Conservation (phyloP, 2,329 filamentous ascomycete species). For the Karstenula rhodostoma region DNA sequence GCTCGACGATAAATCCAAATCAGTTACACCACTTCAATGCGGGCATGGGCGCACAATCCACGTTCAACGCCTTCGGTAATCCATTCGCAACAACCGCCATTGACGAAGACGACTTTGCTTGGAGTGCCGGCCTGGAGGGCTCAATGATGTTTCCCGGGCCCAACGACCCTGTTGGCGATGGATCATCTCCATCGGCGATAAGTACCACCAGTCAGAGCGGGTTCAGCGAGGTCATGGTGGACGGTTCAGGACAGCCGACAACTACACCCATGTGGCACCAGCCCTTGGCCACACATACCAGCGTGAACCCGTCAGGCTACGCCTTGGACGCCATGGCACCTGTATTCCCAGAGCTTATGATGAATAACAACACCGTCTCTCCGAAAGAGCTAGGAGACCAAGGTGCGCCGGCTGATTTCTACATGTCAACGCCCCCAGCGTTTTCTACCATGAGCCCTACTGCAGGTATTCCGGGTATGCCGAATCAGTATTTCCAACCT, state of each 20-base stretch:
- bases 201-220: constrained; percentile 93
- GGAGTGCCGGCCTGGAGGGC: constrained; percentile 83
- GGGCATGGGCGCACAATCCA: constrained; percentile 68
- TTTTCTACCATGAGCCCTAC: constrained; percentile 75
- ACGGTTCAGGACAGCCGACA: constrained; percentile 64
- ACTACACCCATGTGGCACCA: constrained; percentile 51
- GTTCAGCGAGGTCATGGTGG: constrained; percentile 89
- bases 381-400: constrained; percentile 78
- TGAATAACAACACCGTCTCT: constrained; percentile 66
- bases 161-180: constrained; percentile 85
- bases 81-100: constrained; percentile 69
- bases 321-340: constrained; percentile 76
- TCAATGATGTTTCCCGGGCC: constrained; percentile 62
- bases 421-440: constrained; percentile 80
- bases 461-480: constrained; percentile 71
- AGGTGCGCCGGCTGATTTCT: constrained; percentile 72
- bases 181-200: constrained; percentile 93
- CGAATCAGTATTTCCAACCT: constrained; percentile 68
- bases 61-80: constrained; percentile 49
- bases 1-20: constrained; percentile 69
- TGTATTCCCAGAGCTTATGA: constrained; percentile 77
- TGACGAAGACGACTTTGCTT: constrained; percentile 82
- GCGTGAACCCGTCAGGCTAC: constrained; percentile 72
- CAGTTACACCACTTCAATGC: constrained; percentile 88
- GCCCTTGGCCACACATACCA: constrained; percentile 70